Conservation (phyloP, 345 rosid genomes). For the Moringa oleifera region DNA sequence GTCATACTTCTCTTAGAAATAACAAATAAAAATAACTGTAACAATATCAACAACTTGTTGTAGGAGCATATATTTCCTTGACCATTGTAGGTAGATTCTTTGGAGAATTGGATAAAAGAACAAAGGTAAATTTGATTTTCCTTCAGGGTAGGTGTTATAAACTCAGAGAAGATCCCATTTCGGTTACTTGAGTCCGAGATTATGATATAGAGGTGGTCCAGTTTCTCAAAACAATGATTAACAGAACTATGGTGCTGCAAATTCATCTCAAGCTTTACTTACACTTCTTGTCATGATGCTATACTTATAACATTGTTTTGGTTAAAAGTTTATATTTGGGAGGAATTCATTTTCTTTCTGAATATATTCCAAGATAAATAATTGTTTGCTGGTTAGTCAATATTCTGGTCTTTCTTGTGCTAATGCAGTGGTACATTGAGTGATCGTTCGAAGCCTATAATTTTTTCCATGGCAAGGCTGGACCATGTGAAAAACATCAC, state of each 20-base stretch:
- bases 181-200: too few relatives aligned
- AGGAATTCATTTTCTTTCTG: not conserved
- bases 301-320: too few relatives aligned
- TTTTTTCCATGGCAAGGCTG: slow-evolving; percentile 97
- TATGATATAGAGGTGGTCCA: too few relatives aligned
- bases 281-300: too few relatives aligned
- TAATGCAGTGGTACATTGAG: slow-evolving; percentile 63
- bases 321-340: too few relatives aligned
- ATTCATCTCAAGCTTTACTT: too few relatives aligned
- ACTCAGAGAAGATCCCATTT: too few relatives aligned
- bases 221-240: too few relatives aligned
- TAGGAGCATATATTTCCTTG: slow-evolving; percentile 1
- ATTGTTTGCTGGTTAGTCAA: not conserved
- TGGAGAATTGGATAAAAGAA: slow-evolving; percentile 3
- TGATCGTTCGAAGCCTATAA: slow-evolving; percentile 74
- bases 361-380: too few relatives aligned
- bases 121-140: slow-evolving; percentile 1
- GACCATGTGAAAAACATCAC: slow-evolving; percentile 88
- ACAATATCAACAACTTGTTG: not conserved
- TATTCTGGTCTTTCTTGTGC: slow-evolving; percentile 10
- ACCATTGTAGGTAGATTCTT: not conserved
- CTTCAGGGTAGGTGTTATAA: not conserved
- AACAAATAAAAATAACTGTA: not conserved
- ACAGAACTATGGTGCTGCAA: too few relatives aligned
- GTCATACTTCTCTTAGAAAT: too few relatives aligned